Evolutionary conservation across 345 rosid genomes (phyloP).

Genomic region (Noccaea caerulescens): DNA sequence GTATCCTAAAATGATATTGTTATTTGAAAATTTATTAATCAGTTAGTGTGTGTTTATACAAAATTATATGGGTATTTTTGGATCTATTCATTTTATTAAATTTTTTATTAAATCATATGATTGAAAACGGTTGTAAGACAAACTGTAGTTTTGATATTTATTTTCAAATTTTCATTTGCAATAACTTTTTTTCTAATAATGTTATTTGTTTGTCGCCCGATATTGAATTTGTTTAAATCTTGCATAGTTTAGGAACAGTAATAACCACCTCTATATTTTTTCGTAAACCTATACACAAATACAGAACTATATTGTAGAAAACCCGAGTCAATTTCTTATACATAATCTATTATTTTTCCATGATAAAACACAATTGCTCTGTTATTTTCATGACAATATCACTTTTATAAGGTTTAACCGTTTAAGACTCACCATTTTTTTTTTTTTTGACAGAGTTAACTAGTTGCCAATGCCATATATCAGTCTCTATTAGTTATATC

Average conservation of each 20-base stretch:
- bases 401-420: neutral
- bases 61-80: neutral
- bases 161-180: too few relatives aligned
- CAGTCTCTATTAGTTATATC: neutral
- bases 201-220: neutral
- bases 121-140: neutral
- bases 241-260: conserved; percentile 4
- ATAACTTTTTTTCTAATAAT: too few relatives aligned
- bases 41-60: neutral
- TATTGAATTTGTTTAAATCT: neutral
- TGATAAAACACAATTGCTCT: neutral
- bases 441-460: conserved; percentile 16
- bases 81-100: neutral
- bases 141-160: too few relatives aligned
- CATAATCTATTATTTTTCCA: neutral
- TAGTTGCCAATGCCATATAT: conserved; percentile 22
- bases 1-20: neutral
- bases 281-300: neutral
- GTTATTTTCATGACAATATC: neutral
- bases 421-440: neutral
- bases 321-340: neutral
- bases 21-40: neutral
- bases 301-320: neutral
- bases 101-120: neutral
- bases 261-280: neutral